phyloP scores from a whole-genome alignment of 495 filamentous ascomycete genomes.

The Hypoxylon fuscum region DNA sequence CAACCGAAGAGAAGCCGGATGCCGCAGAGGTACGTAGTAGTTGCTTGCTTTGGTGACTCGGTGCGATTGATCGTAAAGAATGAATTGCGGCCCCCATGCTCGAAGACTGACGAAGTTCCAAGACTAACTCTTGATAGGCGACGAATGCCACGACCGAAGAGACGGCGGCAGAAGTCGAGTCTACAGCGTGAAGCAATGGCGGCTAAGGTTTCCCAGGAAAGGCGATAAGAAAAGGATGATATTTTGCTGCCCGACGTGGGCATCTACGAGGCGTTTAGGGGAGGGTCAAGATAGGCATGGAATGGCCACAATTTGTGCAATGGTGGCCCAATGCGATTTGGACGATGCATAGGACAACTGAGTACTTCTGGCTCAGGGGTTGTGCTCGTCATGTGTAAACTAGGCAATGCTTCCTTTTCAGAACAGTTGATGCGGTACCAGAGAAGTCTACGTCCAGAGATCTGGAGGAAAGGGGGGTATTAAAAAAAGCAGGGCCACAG shows the following conservation, averaged over 20 bases:
- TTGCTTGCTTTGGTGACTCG: no score
- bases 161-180: constrained; percentile 25
- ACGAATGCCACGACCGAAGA: constrained; percentile 17
- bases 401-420: constrained; percentile 33
- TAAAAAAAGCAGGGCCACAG: constrained; percentile 28
- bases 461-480: constrained; percentile 8
- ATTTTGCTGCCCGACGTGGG: constrained; percentile 17
- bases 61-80: no score
- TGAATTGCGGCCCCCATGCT: not conserved
- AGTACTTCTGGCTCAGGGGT: constrained; percentile 30
- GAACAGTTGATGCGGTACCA: constrained; percentile 21
- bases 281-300: constrained; percentile 34
- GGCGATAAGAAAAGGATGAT: constrained; percentile 1
- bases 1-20: constrained; percentile 43
- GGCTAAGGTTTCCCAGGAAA: constrained; percentile 10
- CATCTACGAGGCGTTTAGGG: constrained; percentile 33
- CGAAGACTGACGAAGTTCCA: not conserved
- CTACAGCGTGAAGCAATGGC: constrained; percentile 28
- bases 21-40: constrained; percentile 45
- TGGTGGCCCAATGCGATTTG: constrained; percentile 9
- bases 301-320: constrained; percentile 6
- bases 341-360: constrained; percentile 26
- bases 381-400: constrained; percentile 45
- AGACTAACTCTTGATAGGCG: constrained; percentile 24
- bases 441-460: constrained; percentile 26